A percentile compares a stretch with the other conserved stretches of the same genome.
These are phyloP conservation scores for Eimeria necatrix DNA, from an alignment of 169 alveolate genomes.

Conservation along the genomic window DNA sequence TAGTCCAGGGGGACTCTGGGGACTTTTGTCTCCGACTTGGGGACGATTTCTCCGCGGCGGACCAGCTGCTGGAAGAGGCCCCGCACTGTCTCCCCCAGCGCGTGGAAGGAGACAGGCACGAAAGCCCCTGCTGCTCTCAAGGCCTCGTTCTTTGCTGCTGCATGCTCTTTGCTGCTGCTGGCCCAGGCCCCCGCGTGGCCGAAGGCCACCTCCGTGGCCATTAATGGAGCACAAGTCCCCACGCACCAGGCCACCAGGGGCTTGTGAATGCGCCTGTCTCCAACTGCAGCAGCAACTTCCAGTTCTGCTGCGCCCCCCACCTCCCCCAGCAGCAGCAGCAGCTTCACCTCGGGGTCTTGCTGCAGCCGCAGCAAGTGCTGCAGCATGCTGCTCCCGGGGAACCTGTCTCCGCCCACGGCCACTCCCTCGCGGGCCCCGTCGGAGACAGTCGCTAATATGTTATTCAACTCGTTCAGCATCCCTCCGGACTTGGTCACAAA, in stretches of 20 bases:
- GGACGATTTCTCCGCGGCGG: slow-evolving; percentile 53
- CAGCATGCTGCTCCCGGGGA: slow-evolving; percentile 77
- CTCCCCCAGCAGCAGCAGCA: slow-evolving; percentile 82
- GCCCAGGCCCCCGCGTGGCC: slow-evolving; percentile 82
- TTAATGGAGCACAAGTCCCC: slow-evolving; percentile 82
- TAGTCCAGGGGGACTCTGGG: slow-evolving; percentile 84
- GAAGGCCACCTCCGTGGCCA: slow-evolving; percentile 71
- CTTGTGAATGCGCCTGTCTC: slow-evolving; percentile 83
- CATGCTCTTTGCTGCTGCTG: slow-evolving; percentile 61
- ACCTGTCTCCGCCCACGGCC: slow-evolving; percentile 77
- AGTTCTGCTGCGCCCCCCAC: slow-evolving; percentile 84
- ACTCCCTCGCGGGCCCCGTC: slow-evolving; percentile 69
- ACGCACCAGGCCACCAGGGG: slow-evolving; percentile 86
- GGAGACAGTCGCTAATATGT: slow-evolving; percentile 77
- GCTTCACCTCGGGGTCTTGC: slow-evolving; percentile 82
- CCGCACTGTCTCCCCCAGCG: slow-evolving; percentile 74
- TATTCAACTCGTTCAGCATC: slow-evolving; percentile 85
- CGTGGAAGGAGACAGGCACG: slow-evolving; percentile 83
- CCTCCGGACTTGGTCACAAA: slow-evolving; percentile 86
- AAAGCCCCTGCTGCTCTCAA: slow-evolving; percentile 67
- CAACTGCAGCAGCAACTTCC: slow-evolving; percentile 80
- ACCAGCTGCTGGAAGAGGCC: slow-evolving; percentile 51
- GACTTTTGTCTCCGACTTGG: slow-evolving; percentile 19
- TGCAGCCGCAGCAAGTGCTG: slow-evolving; percentile 84
- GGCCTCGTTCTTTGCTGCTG: slow-evolving; percentile 71